Conservation (phyloP, 805 yeast species). For the Nakazawaea ishiwadae region DNA sequence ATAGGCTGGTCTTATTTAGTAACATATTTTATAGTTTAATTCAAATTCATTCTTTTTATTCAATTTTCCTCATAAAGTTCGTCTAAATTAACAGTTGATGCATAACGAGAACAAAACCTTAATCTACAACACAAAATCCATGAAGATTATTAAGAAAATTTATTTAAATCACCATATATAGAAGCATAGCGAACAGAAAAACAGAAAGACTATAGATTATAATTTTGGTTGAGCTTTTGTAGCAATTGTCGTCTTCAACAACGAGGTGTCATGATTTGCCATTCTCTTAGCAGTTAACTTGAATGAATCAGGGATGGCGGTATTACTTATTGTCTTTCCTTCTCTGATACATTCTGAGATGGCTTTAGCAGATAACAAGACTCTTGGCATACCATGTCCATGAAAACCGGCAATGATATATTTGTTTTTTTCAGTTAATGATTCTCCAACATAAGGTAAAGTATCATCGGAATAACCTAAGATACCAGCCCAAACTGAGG, state of each 20-base stretch:
- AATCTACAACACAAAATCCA: too few species aligned
- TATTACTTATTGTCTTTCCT: slow-evolving; percentile 1
- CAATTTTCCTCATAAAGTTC: too few species aligned
- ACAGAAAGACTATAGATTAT: not conserved
- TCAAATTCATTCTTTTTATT: too few species aligned
- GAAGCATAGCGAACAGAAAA: not conserved
- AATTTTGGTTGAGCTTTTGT: slow-evolving; percentile 1
- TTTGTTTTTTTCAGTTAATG: slow-evolving; percentile 24
- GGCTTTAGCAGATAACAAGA: slow-evolving; percentile 34
- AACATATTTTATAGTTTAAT: too few species aligned
- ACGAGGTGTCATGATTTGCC: slow-evolving; percentile 13
- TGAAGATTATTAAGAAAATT: not conserved
- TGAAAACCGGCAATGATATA: slow-evolving; percentile 43
- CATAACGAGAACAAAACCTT: too few species aligned
- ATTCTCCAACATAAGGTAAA: slow-evolving; percentile 39
- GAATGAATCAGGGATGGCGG: slow-evolving; percentile 18
- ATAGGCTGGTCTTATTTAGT: not conserved
- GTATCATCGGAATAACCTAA: slow-evolving; percentile 38
- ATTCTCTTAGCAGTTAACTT: slow-evolving; percentile 19
- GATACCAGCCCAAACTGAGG: slow-evolving; percentile 40
- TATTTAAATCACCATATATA: not conserved
- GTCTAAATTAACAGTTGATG: too few species aligned
- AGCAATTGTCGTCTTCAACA: slow-evolving; percentile 12
- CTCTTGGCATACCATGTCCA: slow-evolving; percentile 51
- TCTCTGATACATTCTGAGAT: slow-evolving; percentile 24